Conservation (phyloP, 768 basidiomycete genomes). For the Tricholoma sp. region DNA sequence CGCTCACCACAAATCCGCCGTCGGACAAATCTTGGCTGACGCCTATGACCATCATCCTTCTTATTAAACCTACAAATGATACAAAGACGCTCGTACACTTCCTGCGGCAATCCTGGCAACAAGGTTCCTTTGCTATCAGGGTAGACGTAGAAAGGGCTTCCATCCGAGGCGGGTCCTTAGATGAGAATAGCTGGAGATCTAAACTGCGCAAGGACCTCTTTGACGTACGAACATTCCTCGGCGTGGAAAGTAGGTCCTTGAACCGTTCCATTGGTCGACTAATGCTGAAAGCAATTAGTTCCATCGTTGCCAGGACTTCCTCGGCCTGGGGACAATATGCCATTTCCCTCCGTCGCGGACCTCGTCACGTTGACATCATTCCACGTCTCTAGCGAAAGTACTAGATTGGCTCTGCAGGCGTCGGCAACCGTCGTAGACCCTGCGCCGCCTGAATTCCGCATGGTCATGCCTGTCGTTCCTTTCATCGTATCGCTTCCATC, state of each 20-base stretch:
- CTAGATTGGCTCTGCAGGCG: conserved; percentile 40
- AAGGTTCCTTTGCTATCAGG: conserved; percentile 41
- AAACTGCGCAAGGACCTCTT: conserved; percentile 33
- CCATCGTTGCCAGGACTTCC: conserved; percentile 65
- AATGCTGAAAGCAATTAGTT: conserved; percentile 34
- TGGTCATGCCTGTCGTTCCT: conserved; percentile 54
- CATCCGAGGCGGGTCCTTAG: conserved; percentile 47
- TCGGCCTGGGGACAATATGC: conserved; percentile 41
- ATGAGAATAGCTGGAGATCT: conserved; percentile 44
- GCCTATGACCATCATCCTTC: conserved; percentile 43
- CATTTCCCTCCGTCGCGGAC: conserved; percentile 52
- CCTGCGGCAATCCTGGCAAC: conserved; percentile 52
- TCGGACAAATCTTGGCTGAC: conserved; percentile 54
- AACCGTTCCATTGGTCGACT: conserved; percentile 2
- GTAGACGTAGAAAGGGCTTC: conserved; percentile 37
- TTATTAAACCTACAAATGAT: conserved; percentile 51
- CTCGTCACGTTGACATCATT: conserved; percentile 61
- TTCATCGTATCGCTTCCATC: conserved; percentile 54
- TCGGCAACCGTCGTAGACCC: conserved; percentile 58
- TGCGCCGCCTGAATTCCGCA: conserved; percentile 39
- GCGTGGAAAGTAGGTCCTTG: conserved; percentile 46
- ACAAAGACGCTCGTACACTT: conserved; percentile 44
- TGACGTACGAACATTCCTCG: conserved; percentile 42
- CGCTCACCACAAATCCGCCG: conserved; percentile 50
- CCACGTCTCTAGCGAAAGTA: conserved; percentile 27